Conservation (phyloP, 192 early-diverging fungal species). For the Coemansia sp. region DNA sequence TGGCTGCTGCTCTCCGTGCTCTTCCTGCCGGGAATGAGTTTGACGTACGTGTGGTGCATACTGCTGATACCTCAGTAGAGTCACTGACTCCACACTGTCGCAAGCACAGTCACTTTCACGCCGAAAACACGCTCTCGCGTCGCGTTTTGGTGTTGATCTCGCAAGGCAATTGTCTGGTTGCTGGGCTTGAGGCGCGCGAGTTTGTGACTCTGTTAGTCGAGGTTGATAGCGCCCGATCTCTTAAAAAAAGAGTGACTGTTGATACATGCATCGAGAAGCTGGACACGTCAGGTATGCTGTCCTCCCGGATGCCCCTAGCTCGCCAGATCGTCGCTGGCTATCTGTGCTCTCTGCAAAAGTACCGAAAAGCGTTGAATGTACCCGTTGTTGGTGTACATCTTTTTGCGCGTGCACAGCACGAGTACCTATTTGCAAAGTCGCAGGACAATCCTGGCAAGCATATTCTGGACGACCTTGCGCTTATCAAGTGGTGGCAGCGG, state of each 20-base stretch:
- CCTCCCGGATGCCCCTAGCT: conserved; percentile 22
- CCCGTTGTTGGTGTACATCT: conserved; percentile 51
- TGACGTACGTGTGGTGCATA: conserved; percentile 30
- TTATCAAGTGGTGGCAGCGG: conserved; percentile 79
- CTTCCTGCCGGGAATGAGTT: conserved; percentile 30
- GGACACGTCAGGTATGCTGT: conserved; percentile 41
- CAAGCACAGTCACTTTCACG: conserved; percentile 21
- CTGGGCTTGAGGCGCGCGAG: conserved; percentile 44
- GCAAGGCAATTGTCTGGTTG: conserved; percentile 26
- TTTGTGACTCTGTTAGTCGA: conserved; percentile 30
- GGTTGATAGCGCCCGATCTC: conserved; percentile 1
- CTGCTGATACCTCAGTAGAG: conserved; percentile 31
- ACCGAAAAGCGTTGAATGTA: conserved; percentile 12
- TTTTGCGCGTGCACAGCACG: conserved; percentile 84
- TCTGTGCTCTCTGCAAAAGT: conserved; percentile 27
- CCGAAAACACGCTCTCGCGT: conserved; percentile 31
- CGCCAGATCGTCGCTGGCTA: conserved; percentile 42
- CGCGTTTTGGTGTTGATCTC: conserved; percentile 40
- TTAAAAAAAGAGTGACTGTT: conserved; percentile 12
- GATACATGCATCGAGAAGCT: conserved; percentile 49
- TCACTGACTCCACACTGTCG: conserved; percentile 42
- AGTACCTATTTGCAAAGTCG: conserved; percentile 80
- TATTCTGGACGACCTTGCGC: conserved; percentile 59
- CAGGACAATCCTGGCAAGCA: conserved; percentile 62
- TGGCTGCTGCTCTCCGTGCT: conserved; percentile 27